Evolutionary conservation across 1,284 basidiomycete genomes (phyloP), one percentile per base, ranked within the genome.

Genomic region (Austroboletus novae-zelandiae): DNA sequence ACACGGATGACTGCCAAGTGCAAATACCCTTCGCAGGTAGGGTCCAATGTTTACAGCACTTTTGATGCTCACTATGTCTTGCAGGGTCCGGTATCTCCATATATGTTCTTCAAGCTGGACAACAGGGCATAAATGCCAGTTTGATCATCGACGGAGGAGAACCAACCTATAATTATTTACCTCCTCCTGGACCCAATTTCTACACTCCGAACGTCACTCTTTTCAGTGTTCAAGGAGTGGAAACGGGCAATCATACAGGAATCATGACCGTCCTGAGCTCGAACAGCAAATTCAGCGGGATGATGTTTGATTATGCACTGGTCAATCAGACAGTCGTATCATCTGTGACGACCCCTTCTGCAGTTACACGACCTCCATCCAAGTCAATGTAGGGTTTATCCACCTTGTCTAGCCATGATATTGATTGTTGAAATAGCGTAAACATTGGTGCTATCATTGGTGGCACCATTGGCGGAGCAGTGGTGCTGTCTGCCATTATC

Each of bases 241-340:
- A 50, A 6, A 52, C 50, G 1, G 57, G 54, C 11, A 44, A 52
- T 18, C 58, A 61, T 29, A 51, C 50, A 2, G 50, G 47, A 9
- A 54, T 31, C 9, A 48, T 60, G 53, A 47, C 40, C 8, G 48
- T 59, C 7, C 48, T 27, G 15, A 45, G 43, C 29, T 59, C 47
- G 50, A 41, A 43, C 17, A 51, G 49, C 30, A 36, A 53, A 0
- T 61, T 54, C 31, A 62, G 51, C 8, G 51, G 54, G 5, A 61
- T 61, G 59, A 65, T 61, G 63, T 62, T 65, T 6, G 63, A 64
- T 44, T 60, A 61, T 42, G 60, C 53, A 30, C 50, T 52, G 29
- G 36, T 62, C 41, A 64, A 61, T n/a, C 57, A 61, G 43, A 57
- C 54, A 0, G 4, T 54, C 2, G 61, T 59, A 23, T 34, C 41